A percentile compares a stretch with the other conserved stretches of the same genome.
phyloP scores from a whole-genome alignment of 1,284 basidiomycete species.

The Papiliotrema nemorosa region DNA sequence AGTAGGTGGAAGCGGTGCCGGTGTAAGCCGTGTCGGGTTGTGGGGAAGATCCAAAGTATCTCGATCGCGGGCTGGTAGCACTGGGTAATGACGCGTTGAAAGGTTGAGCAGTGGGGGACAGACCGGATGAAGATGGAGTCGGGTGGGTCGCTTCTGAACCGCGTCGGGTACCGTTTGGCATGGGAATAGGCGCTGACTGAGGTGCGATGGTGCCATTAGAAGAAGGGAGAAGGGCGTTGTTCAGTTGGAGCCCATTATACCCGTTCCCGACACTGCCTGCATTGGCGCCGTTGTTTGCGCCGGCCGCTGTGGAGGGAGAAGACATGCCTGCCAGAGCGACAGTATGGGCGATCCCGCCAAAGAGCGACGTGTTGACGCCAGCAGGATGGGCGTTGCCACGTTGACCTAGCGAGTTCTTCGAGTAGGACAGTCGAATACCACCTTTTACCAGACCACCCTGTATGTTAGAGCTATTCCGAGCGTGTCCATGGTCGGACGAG shows the following conservation, averaged over 20 bases:
- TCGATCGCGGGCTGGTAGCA: conserved; percentile 35
- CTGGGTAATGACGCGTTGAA: conserved; percentile 35
- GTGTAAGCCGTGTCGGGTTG: neutral
- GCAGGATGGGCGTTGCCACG: conserved; percentile 41
- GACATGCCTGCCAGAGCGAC: conserved; percentile 44
- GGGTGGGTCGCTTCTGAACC: conserved; percentile 4
- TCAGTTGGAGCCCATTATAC: conserved; percentile 14
- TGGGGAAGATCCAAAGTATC: conserved; percentile 24
- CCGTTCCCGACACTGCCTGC: neutral
- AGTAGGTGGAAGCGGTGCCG: neutral
- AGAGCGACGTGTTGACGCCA: conserved; percentile 28
- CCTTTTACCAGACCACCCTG: conserved; percentile 82
- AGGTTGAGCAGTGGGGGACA: conserved; percentile 45
- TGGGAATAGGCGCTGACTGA: conserved; percentile 10
- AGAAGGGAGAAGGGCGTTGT: neutral
- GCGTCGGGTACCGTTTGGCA: conserved; percentile 6
- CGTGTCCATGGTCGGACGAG: neutral
- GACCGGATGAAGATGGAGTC: conserved; percentile 14
- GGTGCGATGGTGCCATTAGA: neutral
- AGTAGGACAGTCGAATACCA: conserved; percentile 91
- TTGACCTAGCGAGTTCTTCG: conserved; percentile 83
- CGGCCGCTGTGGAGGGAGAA: neutral
- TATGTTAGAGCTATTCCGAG: neutral
- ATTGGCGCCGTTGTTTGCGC: neutral
- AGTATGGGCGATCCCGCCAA: conserved; percentile 44